Evolutionary conservation across 2,329 filamentous ascomycete genomes (phyloP).

Genomic region (Aspergillus fijiensis): DNA sequence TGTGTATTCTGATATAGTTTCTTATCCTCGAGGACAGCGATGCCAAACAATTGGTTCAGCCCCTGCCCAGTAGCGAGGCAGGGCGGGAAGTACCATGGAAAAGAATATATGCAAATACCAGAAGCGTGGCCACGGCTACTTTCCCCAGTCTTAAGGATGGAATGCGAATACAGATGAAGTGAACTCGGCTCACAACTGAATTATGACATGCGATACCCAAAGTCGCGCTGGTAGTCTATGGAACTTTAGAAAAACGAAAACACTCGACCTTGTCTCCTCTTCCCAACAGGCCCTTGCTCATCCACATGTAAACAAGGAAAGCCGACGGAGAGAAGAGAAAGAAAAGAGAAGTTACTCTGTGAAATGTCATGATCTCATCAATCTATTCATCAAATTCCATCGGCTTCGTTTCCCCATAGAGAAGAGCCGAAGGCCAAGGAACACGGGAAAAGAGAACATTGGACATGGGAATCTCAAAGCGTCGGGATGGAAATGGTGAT

Average conservation of each 20-base stretch:
- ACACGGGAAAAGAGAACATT: constrained; percentile 21
- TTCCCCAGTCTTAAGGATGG: no score
- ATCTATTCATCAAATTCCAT: neutral
- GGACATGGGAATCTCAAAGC: constrained; percentile 22
- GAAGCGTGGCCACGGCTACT: no score
- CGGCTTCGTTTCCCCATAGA: neutral
- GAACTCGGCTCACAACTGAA: neutral
- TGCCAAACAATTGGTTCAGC: no score
- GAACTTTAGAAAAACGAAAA: neutral
- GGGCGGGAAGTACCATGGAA: no score
- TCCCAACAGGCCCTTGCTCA: neutral
- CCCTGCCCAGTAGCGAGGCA: no score
- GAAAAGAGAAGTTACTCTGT: neutral
- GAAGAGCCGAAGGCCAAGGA: neutral
- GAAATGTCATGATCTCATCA: neutral
- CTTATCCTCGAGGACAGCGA: no score
- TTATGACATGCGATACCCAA: neutral
- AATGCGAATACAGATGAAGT: neutral
- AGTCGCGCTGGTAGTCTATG: neutral
- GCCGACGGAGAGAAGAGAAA: neutral
- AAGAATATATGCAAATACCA: no score
- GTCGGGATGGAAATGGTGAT: constrained; percentile 17
- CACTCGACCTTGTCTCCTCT: neutral
- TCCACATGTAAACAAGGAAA: neutral
- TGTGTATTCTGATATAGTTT: no score